These are phyloP conservation scores for Klebsormidium nitens DNA, from an alignment of 139 green algal species.

Conservation along the genomic window DNA sequence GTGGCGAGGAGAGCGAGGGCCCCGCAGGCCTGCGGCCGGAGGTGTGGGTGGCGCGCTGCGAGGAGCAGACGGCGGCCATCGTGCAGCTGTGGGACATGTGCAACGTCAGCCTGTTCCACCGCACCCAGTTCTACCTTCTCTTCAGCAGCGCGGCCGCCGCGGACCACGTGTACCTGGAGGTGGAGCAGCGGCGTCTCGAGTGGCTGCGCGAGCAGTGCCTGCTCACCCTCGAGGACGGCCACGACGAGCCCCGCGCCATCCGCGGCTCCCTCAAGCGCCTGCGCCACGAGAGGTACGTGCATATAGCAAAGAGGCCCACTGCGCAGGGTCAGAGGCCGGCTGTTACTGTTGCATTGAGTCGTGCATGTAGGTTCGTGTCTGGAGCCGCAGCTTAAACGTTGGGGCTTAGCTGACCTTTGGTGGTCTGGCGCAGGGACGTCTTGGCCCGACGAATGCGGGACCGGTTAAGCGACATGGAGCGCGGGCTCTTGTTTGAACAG, in stretches of 20 bases:
- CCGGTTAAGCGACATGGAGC: slow-evolving; percentile 6
- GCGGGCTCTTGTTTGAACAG: slow-evolving; percentile 16
- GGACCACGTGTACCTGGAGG: slow-evolving; percentile 34
- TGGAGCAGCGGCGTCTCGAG: slow-evolving; percentile 23
- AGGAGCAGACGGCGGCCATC: slow-evolving; percentile 20
- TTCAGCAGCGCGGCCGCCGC: slow-evolving; percentile 9
- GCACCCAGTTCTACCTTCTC: slow-evolving; percentile 33
- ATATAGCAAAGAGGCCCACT: not conserved
- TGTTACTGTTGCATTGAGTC: not conserved
- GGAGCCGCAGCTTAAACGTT: slow-evolving; percentile 17
- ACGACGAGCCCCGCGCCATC: not conserved
- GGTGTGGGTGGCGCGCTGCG: slow-evolving; percentile 9
- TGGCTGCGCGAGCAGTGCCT: slow-evolving; percentile 18
- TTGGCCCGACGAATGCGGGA: slow-evolving; percentile 12
- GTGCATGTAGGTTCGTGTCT: not conserved
- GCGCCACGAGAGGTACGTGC: not conserved
- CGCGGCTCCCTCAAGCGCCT: not conserved
- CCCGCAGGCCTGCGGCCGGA: not conserved
- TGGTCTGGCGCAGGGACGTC: slow-evolving; percentile 10
- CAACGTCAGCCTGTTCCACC: slow-evolving; percentile 35
- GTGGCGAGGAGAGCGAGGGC: slow-evolving; percentile 1
- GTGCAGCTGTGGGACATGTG: slow-evolving; percentile 31
- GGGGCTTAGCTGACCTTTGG: no score
- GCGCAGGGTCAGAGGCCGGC: not conserved
- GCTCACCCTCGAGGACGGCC: not conserved